Evolutionary conservation across 2,329 filamentous ascomycete species (phyloP).

Genomic region (Aspergillus sp.): DNA sequence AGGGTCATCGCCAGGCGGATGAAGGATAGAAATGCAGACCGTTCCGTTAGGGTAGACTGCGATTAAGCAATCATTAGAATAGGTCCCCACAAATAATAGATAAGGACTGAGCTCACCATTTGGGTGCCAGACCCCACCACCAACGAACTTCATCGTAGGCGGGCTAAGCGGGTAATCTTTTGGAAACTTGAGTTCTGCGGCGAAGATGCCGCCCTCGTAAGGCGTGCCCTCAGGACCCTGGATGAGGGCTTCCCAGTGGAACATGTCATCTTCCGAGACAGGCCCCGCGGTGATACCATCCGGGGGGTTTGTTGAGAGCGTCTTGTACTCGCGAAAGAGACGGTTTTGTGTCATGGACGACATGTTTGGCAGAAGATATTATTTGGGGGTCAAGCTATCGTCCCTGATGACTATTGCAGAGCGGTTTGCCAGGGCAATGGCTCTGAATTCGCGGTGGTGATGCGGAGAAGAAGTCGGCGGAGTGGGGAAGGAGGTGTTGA

Average conservation of each 20-base stretch:
- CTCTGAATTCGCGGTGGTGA: not conserved
- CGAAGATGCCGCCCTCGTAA: constrained; percentile 93
- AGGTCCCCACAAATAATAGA: not conserved
- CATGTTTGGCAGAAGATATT: constrained; percentile 10
- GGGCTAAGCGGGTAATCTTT: constrained; percentile 96
- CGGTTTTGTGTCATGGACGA: constrained; percentile 65
- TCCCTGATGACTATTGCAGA: not conserved
- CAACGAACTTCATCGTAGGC: constrained; percentile 92
- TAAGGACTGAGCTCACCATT: constrained; percentile 65
- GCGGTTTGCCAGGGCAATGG: not conserved
- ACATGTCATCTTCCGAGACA: constrained; percentile 89
- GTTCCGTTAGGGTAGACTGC: constrained; percentile 86
- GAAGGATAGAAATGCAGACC: constrained; percentile 97
- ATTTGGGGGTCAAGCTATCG: not conserved
- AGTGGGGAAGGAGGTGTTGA: not conserved
- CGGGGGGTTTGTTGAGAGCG: constrained; percentile 90
- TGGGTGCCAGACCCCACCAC: constrained; percentile 86
- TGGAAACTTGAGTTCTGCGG: constrained; percentile 90
- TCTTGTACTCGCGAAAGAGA: constrained; percentile 94
- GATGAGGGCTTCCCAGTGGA: constrained; percentile 95
- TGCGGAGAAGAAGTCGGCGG: not conserved
- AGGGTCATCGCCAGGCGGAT: constrained; percentile 93
- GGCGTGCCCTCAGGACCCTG: constrained; percentile 94
- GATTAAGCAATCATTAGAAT: not conserved
- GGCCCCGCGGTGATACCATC: constrained; percentile 96